Conservation (phyloP, 2,329 filamentous ascomycete species). For the Beauveria scarabaeidicola region DNA sequence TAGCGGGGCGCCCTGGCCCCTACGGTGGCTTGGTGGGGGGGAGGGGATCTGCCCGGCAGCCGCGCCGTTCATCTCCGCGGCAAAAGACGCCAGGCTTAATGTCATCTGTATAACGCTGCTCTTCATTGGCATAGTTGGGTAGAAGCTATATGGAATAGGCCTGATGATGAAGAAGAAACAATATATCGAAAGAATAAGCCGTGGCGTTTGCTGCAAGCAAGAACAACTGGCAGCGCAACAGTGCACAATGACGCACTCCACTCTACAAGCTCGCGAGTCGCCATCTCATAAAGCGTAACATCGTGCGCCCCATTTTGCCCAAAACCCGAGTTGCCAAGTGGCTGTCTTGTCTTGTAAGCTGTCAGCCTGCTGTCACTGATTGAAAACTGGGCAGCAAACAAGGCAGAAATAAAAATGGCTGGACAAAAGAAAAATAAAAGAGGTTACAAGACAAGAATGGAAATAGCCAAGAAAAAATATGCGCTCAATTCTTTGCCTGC, state of each 20-base stretch:
- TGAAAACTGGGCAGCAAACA: background rate
- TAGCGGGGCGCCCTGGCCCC: too few relatives aligned
- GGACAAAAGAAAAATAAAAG: too few relatives aligned
- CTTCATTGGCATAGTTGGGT: too few relatives aligned
- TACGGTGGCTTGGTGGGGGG: background rate
- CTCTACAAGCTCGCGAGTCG: background rate
- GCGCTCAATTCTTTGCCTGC: too few relatives aligned
- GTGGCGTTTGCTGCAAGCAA: background rate
- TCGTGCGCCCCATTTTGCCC: background rate
- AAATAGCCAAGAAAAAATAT: too few relatives aligned
- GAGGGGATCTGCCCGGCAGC: background rate
- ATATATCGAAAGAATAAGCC: too few relatives aligned
- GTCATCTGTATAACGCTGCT: too few relatives aligned
- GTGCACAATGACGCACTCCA: background rate
- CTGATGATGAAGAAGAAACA: too few relatives aligned
- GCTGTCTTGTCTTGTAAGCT: background rate
- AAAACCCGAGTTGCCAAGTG: background rate
- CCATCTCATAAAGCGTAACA: background rate
- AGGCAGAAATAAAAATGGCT: background rate
- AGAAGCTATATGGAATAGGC: too few relatives aligned
- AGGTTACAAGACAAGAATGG: too few relatives aligned
- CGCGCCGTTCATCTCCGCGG: background rate
- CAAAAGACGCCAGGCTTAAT: background rate
- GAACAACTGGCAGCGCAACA: background rate
- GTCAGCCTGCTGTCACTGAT: background rate